Evolutionary conservation across 73 alveolate genomes (phyloP), one percentile per base, ranked within the genome.

Genomic region (Urostyla sp.): DNA sequence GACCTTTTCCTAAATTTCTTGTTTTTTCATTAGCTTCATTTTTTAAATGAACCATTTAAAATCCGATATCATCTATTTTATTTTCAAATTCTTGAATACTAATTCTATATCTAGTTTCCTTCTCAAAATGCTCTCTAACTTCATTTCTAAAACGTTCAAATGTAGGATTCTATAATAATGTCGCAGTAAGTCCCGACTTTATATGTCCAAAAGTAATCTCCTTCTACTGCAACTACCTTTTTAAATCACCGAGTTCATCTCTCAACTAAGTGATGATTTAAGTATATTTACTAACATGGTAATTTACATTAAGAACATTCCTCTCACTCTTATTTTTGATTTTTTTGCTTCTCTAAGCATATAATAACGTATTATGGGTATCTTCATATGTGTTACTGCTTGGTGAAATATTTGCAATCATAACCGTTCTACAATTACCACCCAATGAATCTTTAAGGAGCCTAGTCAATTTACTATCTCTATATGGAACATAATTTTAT

Each of bases 391-490:
- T 77, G 49, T 67, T 67, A 36, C 75, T 45, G 56, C 94, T 84
- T 18, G 99, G 98, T 15, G 97, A 85, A 1, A 97, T 91, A 49
- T 96, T 92, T 54, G 98, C 90, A 26, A 97, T 94, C 98, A 97
- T 95, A 0, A 94, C 96, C 0, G 97, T 94, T 92, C 96, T 80
- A 28, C 98, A 76, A 61, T 97, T 95, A 6, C 99, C 99, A 6
- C 97, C 98, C 34, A 96, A 57, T 23, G 98, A 94, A 85, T 96
- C 98, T 67, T 95, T 86, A 26, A 96, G 89, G 0, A 96, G 73
- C 75, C 98, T 91, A 10, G 99, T 95, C 55, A 96, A 89, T 79
- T 96, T 96, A 24, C 98, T 90, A 75, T 95, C 97, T 80, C 99
- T 85, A 91, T 95, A 96, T n/a, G 99, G 99, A 31, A 96, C 91